Evolutionary conservation across 495 filamentous ascomycete genomes (phyloP).

Genomic region (Annulohypoxylon maeteangense): DNA sequence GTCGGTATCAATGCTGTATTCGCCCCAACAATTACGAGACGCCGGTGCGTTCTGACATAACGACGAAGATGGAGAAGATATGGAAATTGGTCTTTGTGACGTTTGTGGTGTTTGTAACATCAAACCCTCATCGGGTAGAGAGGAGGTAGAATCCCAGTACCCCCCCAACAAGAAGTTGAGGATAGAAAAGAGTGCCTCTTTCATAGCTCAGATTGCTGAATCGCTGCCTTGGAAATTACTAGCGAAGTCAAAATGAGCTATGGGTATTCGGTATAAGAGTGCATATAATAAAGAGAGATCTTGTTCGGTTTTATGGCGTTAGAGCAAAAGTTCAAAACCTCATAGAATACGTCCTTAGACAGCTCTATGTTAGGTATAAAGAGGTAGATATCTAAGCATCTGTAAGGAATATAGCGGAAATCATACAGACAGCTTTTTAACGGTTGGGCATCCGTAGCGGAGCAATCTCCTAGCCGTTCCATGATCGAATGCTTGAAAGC

Average conservation of each 20-base stretch:
- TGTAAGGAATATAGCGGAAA: no score
- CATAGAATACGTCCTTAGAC: no score
- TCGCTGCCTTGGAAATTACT: not conserved
- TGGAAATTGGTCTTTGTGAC: not conserved
- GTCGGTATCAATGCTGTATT: not conserved
- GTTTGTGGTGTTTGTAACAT: not conserved
- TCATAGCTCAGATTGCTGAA: not conserved
- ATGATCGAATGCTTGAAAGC: no score
- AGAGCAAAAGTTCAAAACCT: no score
- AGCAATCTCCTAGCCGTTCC: not conserved
- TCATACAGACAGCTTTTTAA: not conserved
- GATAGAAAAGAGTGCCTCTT: not conserved
- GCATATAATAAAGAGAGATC: no score
- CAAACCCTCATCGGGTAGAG: not conserved
- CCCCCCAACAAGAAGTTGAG: not conserved
- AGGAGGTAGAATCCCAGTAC: not conserved
- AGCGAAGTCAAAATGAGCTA: no score
- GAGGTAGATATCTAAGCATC: no score
- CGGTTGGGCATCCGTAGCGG: not conserved
- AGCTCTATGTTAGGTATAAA: no score
- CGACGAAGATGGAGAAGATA: constrained; percentile 2
- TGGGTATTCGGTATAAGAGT: no score
- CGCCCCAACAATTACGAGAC: not conserved
- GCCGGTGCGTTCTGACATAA: not conserved
- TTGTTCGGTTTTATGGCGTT: no score